Conservation (phyloP, 495 filamentous ascomycete species). For the Podospora anserina region DNA sequence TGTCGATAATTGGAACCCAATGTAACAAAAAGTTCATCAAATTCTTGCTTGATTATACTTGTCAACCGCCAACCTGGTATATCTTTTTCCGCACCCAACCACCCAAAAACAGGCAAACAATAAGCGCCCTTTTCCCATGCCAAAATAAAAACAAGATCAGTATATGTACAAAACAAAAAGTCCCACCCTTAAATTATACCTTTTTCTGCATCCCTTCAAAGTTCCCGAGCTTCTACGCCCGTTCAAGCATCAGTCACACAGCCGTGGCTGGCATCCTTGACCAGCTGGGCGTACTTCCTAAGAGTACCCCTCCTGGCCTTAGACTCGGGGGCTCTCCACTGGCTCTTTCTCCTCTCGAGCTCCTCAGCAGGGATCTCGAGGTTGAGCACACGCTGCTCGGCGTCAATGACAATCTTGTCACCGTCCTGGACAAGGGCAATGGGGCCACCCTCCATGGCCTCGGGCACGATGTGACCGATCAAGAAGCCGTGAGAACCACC, state of each 20-base stretch:
- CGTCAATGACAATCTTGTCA: slow-evolving; percentile 68
- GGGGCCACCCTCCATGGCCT: slow-evolving; percentile 66
- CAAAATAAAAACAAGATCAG: background rate
- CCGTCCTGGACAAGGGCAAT: slow-evolving; percentile 67
- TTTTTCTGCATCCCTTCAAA: background rate
- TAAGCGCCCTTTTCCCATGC: slow-evolving; percentile 18
- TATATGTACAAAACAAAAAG: slow-evolving; percentile 18
- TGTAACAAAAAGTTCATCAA: background rate
- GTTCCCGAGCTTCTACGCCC: background rate
- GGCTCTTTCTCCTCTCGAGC: slow-evolving; percentile 59
- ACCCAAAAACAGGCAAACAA: slow-evolving; percentile 4
- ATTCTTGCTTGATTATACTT: slow-evolving; percentile 2
- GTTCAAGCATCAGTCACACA: slow-evolving; percentile 66
- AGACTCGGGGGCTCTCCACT: slow-evolving; percentile 60
- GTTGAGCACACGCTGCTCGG: slow-evolving; percentile 62
- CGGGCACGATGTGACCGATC: slow-evolving; percentile 72
- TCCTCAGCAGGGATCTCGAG: slow-evolving; percentile 59
- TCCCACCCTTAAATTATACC: background rate
- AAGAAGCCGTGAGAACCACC: slow-evolving; percentile 78
- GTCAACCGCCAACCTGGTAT: slow-evolving; percentile 12
- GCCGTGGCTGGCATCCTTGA: slow-evolving; percentile 73
- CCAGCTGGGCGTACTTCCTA: slow-evolving; percentile 68
- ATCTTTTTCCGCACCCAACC: slow-evolving; percentile 11
- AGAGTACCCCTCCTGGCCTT: slow-evolving; percentile 72
- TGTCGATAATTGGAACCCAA: background rate